Percentiles rank a stretch among this genome's conserved stretches.
These are phyloP conservation scores for Cladorrhinum samala DNA, from an alignment of 495 filamentous ascomycete genomes.

Conservation along the genomic window DNA sequence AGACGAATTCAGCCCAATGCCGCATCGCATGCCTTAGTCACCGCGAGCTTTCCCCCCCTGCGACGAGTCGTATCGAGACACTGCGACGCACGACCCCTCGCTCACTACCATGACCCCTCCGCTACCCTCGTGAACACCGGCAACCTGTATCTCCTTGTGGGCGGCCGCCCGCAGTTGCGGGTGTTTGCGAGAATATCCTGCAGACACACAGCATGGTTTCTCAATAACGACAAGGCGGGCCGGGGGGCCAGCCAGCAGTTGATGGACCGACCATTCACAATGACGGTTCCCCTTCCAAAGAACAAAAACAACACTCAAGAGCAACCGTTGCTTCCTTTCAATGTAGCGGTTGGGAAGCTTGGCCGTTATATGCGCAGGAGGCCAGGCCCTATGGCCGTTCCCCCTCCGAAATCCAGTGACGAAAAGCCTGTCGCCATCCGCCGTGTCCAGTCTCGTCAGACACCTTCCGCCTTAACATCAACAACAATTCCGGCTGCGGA, in stretches of 20 bases:
- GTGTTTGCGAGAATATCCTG: constrained; percentile 46
- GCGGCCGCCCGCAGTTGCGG: constrained; percentile 43
- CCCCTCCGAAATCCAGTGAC: too few relatives aligned
- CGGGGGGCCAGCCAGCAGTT: constrained; percentile 42
- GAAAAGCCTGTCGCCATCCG: background rate
- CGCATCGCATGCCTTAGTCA: constrained; percentile 12
- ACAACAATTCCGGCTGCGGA: too few relatives aligned
- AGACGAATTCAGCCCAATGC: constrained; percentile 15
- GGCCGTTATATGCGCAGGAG: background rate
- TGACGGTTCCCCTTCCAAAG: background rate
- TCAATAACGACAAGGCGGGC: constrained; percentile 44
- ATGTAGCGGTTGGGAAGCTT: background rate
- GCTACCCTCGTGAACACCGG: constrained; percentile 22
- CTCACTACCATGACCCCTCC: constrained; percentile 29
- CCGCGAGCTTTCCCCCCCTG: constrained; percentile 13
- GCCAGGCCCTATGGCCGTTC: background rate
- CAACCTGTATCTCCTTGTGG: constrained; percentile 39
- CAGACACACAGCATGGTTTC: constrained; percentile 38
- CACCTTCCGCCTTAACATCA: too few relatives aligned
- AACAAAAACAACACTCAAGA: too few relatives aligned
- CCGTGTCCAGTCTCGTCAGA: background rate
- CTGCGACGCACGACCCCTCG: constrained; percentile 6
- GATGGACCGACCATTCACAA: constrained; percentile 5
- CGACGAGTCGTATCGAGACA: constrained; percentile 10
- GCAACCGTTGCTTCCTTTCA: background rate